Evolutionary conservation across 164 flowering plant genomes (phyloP).

Genomic region (Stephania yunnanensis): DNA sequence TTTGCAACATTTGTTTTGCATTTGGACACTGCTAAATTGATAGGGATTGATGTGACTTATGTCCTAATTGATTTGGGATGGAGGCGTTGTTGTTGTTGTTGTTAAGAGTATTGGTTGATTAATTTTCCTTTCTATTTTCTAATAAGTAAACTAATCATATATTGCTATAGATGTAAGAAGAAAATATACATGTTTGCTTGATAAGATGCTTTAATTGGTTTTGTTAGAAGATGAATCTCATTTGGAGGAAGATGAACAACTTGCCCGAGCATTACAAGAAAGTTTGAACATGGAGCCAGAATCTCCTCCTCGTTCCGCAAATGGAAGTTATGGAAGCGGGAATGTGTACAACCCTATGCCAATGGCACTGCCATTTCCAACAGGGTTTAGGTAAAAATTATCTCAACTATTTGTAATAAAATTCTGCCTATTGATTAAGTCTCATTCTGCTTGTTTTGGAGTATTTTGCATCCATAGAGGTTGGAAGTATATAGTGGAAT

Average conservation of each 20-base stretch:
- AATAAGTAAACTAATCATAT: background rate
- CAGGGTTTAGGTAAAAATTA: conserved; percentile 57
- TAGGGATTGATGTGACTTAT: too few relatives aligned
- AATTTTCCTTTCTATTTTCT: background rate
- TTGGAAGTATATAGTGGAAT: background rate
- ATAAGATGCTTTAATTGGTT: background rate
- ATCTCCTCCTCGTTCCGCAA: conserved; percentile 29
- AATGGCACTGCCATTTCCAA: conserved; percentile 40
- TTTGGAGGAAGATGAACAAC: conserved; percentile 77
- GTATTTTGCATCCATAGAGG: background rate
- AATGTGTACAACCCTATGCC: conserved; percentile 43
- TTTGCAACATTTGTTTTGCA: background rate
- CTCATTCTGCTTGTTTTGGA: background rate
- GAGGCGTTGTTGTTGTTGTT: too few relatives aligned
- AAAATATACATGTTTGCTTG: background rate
- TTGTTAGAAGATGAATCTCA: conserved; percentile 38
- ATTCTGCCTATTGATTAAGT: background rate
- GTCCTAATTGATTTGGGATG: too few relatives aligned
- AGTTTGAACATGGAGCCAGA: conserved; percentile 55
- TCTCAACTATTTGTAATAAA: conserved; percentile 6
- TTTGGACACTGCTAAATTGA: too few relatives aligned
- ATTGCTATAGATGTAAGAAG: background rate
- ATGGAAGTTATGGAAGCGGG: conserved; percentile 23
- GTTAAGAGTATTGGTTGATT: background rate
- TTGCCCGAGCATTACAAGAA: conserved; percentile 83